A percentile compares a stretch with the other conserved stretches of the same genome.
These are phyloP conservation scores for Centella asiatica DNA, from an alignment of 129 eudicot genomes.

Conservation along the genomic window DNA sequence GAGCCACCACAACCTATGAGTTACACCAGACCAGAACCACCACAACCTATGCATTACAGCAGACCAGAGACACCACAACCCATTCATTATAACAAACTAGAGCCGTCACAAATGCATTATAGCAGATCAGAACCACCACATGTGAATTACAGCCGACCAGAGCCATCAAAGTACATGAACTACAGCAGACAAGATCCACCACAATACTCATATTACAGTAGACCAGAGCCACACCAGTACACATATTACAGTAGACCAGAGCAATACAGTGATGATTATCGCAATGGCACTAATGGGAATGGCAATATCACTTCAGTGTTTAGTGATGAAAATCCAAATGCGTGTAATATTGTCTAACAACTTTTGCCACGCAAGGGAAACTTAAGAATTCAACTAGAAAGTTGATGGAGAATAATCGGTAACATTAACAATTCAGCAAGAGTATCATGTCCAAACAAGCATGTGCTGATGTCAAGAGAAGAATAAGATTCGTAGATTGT, in stretches of 20 bases:
- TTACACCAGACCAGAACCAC: slow-evolving; percentile 17
- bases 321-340: slow-evolving; percentile 93
- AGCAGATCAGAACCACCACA: neutral
- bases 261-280: slow-evolving; percentile 29
- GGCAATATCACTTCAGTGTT: slow-evolving; percentile 54
- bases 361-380: slow-evolving; percentile 19
- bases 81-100: slow-evolving; percentile 18
- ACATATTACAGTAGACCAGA: slow-evolving; percentile 26
- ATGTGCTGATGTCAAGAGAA: slow-evolving; percentile 21
- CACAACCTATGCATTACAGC: slow-evolving; percentile 22
- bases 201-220: slow-evolving; percentile 17
- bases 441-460: slow-evolving; percentile 18
- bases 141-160: slow-evolving; percentile 1
- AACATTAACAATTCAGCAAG: slow-evolving; percentile 10
- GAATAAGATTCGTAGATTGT: slow-evolving; percentile 55
- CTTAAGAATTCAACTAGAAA: slow-evolving; percentile 10
- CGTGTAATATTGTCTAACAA: slow-evolving; percentile 58
- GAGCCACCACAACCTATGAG: slow-evolving; percentile 26
- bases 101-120: slow-evolving; percentile 8
- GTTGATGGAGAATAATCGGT: slow-evolving; percentile 22
- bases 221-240: slow-evolving; percentile 25
- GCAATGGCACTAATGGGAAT: slow-evolving; percentile 24
- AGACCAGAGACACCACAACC: slow-evolving; percentile 29
- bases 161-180: slow-evolving; percentile 26
- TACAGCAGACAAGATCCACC: slow-evolving; percentile 31